These are phyloP conservation scores for Drosera capensis DNA, from an alignment of 148 eudicot species.

Conservation along the genomic window DNA sequence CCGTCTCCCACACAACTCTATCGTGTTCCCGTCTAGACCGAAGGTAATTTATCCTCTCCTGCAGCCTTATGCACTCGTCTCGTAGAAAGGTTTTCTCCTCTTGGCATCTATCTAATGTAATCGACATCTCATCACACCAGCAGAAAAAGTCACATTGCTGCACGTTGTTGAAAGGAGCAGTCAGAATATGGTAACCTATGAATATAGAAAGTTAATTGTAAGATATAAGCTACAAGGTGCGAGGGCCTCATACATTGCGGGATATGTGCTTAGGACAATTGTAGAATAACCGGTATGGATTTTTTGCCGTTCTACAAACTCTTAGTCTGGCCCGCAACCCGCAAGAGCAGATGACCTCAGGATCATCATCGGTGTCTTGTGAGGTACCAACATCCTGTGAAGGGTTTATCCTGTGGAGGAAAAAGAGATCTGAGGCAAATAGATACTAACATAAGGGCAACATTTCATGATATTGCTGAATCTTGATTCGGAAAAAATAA, in stretches of 20 bases:
- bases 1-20: constrained; percentile 26
- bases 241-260: constrained; percentile 16
- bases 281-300: constrained; percentile 29
- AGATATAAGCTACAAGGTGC: background rate
- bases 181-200: background rate
- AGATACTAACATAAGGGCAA: background rate
- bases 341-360: constrained; percentile 22
- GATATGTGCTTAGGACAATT: constrained; percentile 25
- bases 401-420: constrained; percentile 12
- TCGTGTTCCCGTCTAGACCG: constrained; percentile 23
- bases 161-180: constrained; percentile 1
- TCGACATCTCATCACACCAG: constrained; percentile 30
- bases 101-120: constrained; percentile 17
- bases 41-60: constrained; percentile 18
- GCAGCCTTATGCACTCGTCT: constrained; percentile 25
- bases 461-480: background rate
- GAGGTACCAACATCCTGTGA: constrained; percentile 11
- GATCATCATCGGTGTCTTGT: constrained; percentile 4
- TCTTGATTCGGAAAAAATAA: background rate
- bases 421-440: background rate
- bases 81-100: constrained; percentile 21
- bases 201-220: too few relatives aligned
- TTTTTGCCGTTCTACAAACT: constrained; percentile 24
- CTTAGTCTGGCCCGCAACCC: constrained; percentile 31
- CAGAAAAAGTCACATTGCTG: constrained; percentile 34